phyloP scores from a whole-genome alignment of 768 basidiomycete species.

The Podaxis sp. region DNA sequence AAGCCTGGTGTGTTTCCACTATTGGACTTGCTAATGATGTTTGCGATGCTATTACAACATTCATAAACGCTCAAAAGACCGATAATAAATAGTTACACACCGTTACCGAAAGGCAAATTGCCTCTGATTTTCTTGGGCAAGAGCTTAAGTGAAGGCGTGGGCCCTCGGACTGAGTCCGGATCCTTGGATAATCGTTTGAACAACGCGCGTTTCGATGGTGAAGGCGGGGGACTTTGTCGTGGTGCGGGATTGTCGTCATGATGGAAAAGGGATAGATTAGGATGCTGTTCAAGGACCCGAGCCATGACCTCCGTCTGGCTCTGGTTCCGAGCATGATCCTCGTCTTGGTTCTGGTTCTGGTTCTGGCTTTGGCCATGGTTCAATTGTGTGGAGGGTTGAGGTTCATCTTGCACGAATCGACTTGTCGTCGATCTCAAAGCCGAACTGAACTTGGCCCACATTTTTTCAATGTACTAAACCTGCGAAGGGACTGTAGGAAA shows the following conservation, averaged over 20 bases:
- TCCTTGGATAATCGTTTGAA: slow-evolving; percentile 56
- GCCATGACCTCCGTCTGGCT: slow-evolving; percentile 41
- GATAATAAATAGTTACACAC: slow-evolving; percentile 23
- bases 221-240: slow-evolving; percentile 40
- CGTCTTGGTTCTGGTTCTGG: not conserved
- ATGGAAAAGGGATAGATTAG: slow-evolving; percentile 59
- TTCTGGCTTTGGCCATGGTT: not conserved
- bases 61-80: not conserved
- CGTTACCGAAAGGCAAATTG: slow-evolving; percentile 15
- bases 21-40: slow-evolving; percentile 13
- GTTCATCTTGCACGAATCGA: slow-evolving; percentile 28
- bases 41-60: slow-evolving; percentile 3
- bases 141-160: slow-evolving; percentile 34
- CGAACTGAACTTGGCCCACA: slow-evolving; percentile 66
- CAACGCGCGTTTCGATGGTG: slow-evolving; percentile 48
- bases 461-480: slow-evolving; percentile 20
- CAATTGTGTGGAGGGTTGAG: slow-evolving; percentile 21
- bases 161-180: slow-evolving; percentile 32
- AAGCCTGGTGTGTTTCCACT: slow-evolving; percentile 10
- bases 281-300: slow-evolving; percentile 58
- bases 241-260: slow-evolving; percentile 27
- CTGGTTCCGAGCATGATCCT: not conserved
- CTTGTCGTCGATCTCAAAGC: slow-evolving; percentile 41
- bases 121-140: slow-evolving; percentile 55
- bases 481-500: not conserved